phyloP scores from a whole-genome alignment of 2,329 filamentous ascomycete genomes.

The Diaporthe nobilis region DNA sequence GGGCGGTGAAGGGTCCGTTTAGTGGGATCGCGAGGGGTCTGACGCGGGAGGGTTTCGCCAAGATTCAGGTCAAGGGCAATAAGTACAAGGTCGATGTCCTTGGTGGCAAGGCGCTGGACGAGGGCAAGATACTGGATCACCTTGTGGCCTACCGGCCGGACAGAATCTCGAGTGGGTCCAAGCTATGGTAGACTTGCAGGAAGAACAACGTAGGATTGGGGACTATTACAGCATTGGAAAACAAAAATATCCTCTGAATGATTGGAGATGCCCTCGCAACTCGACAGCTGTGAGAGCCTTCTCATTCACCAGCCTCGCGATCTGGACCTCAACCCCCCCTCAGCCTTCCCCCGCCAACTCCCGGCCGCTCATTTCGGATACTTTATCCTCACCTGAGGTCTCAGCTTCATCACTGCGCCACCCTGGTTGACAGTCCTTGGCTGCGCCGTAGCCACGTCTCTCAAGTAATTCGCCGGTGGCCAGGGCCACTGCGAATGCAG shows the following conservation, averaged over 20 bases:
- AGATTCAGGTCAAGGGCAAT: conserved; percentile 61
- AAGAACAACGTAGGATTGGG: neutral
- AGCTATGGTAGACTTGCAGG: neutral
- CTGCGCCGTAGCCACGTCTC: too few relatives aligned
- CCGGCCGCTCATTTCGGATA: too few relatives aligned
- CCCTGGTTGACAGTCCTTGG: too few relatives aligned
- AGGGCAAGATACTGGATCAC: conserved; percentile 71
- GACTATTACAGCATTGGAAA: neutral
- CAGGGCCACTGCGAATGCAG: too few relatives aligned
- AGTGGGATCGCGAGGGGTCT: conserved; percentile 64
- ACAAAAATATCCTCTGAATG: neutral
- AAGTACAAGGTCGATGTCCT: conserved; percentile 71
- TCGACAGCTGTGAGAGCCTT: too few relatives aligned
- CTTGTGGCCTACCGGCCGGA: conserved; percentile 54
- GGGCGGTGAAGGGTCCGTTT: conserved; percentile 59
- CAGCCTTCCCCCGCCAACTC: too few relatives aligned
- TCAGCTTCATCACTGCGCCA: too few relatives aligned
- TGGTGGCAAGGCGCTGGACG: conserved; percentile 71
- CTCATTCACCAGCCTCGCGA: too few relatives aligned
- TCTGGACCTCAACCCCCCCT: too few relatives aligned
- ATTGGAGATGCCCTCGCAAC: neutral
- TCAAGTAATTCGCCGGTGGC: too few relatives aligned
- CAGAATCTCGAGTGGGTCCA: conserved; percentile 6
- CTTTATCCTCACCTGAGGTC: too few relatives aligned
- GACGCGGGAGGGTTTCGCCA: conserved; percentile 69